Conservation (phyloP, 352 stramenopile genomes). For the Globisporangium paroecandrum region DNA sequence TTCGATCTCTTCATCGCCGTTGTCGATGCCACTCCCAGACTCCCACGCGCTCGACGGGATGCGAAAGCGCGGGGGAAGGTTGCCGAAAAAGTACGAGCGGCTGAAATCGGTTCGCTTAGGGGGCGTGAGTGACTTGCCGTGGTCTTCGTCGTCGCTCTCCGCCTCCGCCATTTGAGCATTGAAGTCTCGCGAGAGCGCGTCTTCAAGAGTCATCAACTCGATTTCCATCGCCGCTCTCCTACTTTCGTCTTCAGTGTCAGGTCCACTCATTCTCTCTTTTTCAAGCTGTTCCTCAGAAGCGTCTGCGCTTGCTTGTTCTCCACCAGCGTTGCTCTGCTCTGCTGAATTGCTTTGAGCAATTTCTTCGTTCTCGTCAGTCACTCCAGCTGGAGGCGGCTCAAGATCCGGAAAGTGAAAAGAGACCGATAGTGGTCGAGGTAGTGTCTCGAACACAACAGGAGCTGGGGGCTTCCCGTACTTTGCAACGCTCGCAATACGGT, state of each 20-base stretch:
- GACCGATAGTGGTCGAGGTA: conserved; percentile 26
- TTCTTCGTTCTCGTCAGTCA: conserved; percentile 11
- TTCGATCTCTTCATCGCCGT: conserved; percentile 71
- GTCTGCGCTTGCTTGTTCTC: background rate
- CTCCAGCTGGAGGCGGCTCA: conserved; percentile 4
- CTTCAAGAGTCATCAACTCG: conserved; percentile 30
- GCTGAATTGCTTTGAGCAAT: conserved; percentile 12
- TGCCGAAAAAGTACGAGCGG: conserved; percentile 68
- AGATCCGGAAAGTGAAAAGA: conserved; percentile 33
- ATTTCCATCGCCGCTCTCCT: conserved; percentile 22
- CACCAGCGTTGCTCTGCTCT: conserved; percentile 15
- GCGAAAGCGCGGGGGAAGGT: conserved; percentile 43
- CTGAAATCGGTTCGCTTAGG: conserved; percentile 69
- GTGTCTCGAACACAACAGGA: conserved; percentile 43
- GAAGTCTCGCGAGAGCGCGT: conserved; percentile 31
- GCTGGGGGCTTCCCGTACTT: conserved; percentile 41
- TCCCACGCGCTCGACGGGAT: conserved; percentile 45
- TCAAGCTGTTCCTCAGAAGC: background rate
- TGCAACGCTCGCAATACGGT: conserved; percentile 34
- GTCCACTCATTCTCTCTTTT: background rate
- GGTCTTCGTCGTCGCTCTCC: conserved; percentile 58
- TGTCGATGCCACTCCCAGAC: conserved; percentile 58
- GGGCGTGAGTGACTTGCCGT: conserved; percentile 30
- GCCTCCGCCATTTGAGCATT: conserved; percentile 19
- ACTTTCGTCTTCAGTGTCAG: conserved; percentile 8